Evolutionary conservation across 495 filamentous ascomycete species (phyloP).

Genomic region (Baudoinia panamericana): DNA sequence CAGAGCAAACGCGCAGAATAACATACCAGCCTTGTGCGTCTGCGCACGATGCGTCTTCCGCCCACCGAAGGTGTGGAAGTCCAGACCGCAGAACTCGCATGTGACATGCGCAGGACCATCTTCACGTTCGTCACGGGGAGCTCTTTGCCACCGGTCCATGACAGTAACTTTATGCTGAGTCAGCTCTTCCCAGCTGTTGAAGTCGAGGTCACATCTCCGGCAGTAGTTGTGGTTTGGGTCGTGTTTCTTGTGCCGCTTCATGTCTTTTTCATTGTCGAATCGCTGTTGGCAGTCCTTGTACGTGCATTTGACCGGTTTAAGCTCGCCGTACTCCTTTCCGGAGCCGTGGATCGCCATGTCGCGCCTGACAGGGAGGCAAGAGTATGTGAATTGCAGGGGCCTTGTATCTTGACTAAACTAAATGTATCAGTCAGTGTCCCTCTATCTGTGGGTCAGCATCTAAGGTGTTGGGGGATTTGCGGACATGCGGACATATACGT

Average conservation of each 20-base stretch:
- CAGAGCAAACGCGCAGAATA: no score
- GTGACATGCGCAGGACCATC: slow-evolving; percentile 34
- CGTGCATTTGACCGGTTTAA: slow-evolving; percentile 8
- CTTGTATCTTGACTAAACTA: neutral
- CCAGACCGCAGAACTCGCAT: slow-evolving; percentile 40
- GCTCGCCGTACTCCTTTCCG: slow-evolving; percentile 2
- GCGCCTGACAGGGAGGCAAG: no score
- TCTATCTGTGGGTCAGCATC: neutral
- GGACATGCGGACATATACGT: no score
- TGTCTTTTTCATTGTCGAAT: slow-evolving; percentile 26
- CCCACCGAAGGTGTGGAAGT: slow-evolving; percentile 37
- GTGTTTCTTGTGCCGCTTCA: slow-evolving; percentile 37
- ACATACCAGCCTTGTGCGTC: slow-evolving; percentile 28
- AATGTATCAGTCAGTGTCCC: neutral
- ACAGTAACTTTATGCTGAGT: slow-evolving; percentile 22
- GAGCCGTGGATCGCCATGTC: no score
- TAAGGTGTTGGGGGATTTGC: neutral
- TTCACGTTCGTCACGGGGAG: slow-evolving; percentile 5
- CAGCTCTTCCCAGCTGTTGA: slow-evolving; percentile 31
- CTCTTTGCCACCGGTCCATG: slow-evolving; percentile 12
- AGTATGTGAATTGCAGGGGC: neutral
- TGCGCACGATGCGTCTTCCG: slow-evolving; percentile 35
- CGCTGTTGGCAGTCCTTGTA: slow-evolving; percentile 11
- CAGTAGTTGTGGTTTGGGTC: slow-evolving; percentile 40
- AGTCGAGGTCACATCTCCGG: slow-evolving; percentile 38